Conservation (phyloP, 805 yeast genomes). For the Pichia rugopelliculosa region DNA sequence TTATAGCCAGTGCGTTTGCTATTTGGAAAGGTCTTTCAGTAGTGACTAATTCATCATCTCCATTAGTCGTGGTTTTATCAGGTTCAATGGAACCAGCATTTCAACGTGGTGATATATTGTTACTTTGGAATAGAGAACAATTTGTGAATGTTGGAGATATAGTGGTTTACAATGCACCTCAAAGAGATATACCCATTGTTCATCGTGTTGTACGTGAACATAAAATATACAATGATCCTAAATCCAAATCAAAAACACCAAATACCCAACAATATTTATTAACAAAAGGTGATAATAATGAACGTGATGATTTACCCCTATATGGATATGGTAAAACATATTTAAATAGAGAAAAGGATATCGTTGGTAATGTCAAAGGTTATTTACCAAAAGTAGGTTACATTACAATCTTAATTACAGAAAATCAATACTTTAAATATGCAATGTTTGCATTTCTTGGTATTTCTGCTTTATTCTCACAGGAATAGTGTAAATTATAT, state of each 20-base stretch:
- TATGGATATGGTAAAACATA: conserved; percentile 73
- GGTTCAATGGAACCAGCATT: conserved; percentile 99
- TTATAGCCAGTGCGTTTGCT: conserved; percentile 82
- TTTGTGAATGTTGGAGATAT: conserved; percentile 77
- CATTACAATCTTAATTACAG: conserved; percentile 84
- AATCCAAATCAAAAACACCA: conserved; percentile 8
- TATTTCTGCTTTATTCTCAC: conserved; percentile 55
- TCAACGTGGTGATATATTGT: conserved; percentile 91
- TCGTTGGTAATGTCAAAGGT: conserved; percentile 88
- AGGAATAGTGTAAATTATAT: conserved; percentile 34
- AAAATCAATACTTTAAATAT: conserved; percentile 75
- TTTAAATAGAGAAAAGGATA: conserved; percentile 66
- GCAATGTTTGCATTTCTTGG: conserved; percentile 71
- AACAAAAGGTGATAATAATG: conserved; percentile 96
- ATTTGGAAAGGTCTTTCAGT: conserved; percentile 81
- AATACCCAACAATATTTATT: conserved; percentile 50
- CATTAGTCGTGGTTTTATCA: conserved; percentile 91
- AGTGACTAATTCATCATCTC: conserved; percentile 77
- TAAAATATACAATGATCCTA: conserved; percentile 28
- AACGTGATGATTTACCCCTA: conserved; percentile 80
- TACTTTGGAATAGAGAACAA: conserved; percentile 79
- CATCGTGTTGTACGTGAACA: conserved; percentile 92
- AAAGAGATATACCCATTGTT: conserved; percentile 87
- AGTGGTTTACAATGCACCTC: conserved; percentile 82
- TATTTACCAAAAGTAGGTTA: conserved; percentile 88